Percentiles rank a stretch among this genome's conserved stretches.
Evolutionary conservation across 805 yeast species (phyloP).

Genomic region (Pichia exigua): DNA sequence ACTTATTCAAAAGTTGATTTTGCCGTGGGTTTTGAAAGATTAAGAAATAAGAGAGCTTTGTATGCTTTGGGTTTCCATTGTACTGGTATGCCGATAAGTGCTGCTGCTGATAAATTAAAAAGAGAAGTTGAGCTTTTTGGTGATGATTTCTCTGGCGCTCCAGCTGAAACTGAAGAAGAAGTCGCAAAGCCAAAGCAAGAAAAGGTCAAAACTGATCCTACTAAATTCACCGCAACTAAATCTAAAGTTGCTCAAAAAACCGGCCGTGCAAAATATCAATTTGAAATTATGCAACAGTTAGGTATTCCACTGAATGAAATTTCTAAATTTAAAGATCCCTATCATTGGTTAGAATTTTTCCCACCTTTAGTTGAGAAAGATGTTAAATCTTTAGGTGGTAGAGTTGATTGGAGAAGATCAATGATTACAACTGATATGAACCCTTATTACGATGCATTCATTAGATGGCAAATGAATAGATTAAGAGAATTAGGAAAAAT

Average conservation of each 20-base stretch:
- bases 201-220: constrained; percentile 49
- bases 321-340: constrained; percentile 83
- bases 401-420: constrained; percentile 98
- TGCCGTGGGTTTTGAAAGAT: constrained; percentile 87
- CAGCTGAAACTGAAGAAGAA: constrained; percentile 50
- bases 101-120: constrained; percentile 90
- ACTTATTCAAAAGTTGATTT: constrained; percentile 92
- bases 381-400: constrained; percentile 76
- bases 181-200: constrained; percentile 21
- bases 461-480: constrained; percentile 93
- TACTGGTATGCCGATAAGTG: constrained; percentile 97
- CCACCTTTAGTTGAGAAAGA: constrained; percentile 83
- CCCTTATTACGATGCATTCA: constrained; percentile 90
- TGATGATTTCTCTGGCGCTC: constrained; percentile 60
- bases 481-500: constrained; percentile 81
- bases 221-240: constrained; percentile 88
- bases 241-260: constrained; percentile 90
- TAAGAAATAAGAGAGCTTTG: constrained; percentile 85
- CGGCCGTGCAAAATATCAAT: constrained; percentile 91
- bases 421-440: constrained; percentile 92
- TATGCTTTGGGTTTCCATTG: constrained; percentile 98
- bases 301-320: constrained; percentile 84
- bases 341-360: constrained; percentile 83
- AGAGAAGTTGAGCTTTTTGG: constrained; percentile 94
- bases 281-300: constrained; percentile 90